phyloP scores from a whole-genome alignment of 2,329 filamentous ascomycete genomes.

The Nemania sp. region DNA sequence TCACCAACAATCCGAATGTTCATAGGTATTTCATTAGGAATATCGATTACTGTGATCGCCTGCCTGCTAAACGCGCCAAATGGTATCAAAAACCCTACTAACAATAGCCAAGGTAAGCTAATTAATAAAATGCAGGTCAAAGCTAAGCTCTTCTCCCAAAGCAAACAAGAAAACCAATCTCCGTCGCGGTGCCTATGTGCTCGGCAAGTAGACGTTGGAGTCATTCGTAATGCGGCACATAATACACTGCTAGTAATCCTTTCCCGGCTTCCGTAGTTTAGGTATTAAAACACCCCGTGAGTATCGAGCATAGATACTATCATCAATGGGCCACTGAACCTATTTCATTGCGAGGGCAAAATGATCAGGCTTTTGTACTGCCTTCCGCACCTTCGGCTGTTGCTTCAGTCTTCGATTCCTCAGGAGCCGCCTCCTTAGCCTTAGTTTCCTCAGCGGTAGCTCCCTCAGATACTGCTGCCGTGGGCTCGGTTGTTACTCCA shows the following conservation, averaged over 20 bases:
- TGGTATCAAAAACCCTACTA: slow-evolving; percentile 32
- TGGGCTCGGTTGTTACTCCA: slow-evolving; percentile 25
- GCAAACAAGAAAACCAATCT: slow-evolving; percentile 9
- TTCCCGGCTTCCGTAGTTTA: not conserved
- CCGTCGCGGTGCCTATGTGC: not conserved
- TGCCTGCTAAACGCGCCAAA: slow-evolving; percentile 27
- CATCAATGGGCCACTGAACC: not conserved
- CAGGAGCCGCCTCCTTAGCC: not conserved
- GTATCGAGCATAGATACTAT: not conserved
- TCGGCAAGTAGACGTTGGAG: not conserved
- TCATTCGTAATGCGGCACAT: not conserved
- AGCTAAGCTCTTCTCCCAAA: not conserved
- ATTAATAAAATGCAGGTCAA: slow-evolving; percentile 13
- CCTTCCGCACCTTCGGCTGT: slow-evolving; percentile 12
- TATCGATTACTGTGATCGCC: slow-evolving; percentile 1
- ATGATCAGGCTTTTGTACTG: slow-evolving; percentile 7
- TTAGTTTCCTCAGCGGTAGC: slow-evolving; percentile 15
- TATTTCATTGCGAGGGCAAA: not conserved
- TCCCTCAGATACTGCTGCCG: slow-evolving; percentile 27
- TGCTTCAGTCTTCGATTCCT: slow-evolving; percentile 20
- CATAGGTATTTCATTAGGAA: slow-evolving; percentile 1
- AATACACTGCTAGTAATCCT: not conserved
- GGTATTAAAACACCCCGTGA: not conserved
- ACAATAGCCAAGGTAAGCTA: slow-evolving; percentile 18
- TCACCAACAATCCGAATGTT: not conserved